These are phyloP conservation scores for Pythium coloratum DNA, from an alignment of 352 stramenopile species.

Conservation along the genomic window DNA sequence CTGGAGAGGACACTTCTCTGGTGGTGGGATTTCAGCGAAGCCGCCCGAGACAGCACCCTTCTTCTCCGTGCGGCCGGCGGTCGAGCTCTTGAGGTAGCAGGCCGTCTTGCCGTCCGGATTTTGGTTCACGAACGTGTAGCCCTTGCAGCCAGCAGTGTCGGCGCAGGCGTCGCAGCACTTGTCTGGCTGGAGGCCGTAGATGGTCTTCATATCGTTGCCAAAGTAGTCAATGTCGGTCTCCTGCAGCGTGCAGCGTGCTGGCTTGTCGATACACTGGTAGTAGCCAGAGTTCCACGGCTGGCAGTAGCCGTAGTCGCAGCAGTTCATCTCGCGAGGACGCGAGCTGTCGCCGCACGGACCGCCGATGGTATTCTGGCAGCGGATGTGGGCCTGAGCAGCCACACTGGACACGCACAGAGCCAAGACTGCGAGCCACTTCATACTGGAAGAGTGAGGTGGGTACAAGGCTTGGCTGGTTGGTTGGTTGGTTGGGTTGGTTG, in stretches of 20 bases:
- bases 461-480: not conserved
- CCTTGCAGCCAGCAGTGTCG: conserved; percentile 36
- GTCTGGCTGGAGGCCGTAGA: conserved; percentile 38
- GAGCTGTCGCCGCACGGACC: conserved; percentile 40
- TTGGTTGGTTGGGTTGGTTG: conserved; percentile 10
- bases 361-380: conserved; percentile 48
- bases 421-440: conserved; percentile 9
- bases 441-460: not conserved
- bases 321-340: conserved; percentile 29
- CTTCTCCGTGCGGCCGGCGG: conserved; percentile 24
- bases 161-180: conserved; percentile 48
- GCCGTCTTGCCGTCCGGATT: conserved; percentile 47
- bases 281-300: conserved; percentile 62
- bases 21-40: conserved; percentile 3
- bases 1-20: conserved; percentile 18
- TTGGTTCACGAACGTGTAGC: conserved; percentile 63
- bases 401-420: conserved; percentile 1
- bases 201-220: conserved; percentile 44
- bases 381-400: conserved; percentile 5
- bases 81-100: conserved; percentile 56
- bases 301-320: conserved; percentile 47
- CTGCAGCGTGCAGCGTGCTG: conserved; percentile 35
- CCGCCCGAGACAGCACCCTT: conserved; percentile 35
- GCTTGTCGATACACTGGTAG: conserved; percentile 53
- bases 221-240: conserved; percentile 54